A percentile compares a stretch with the other conserved stretches of the same genome.
These are phyloP conservation scores for Isabelozyma rhagii DNA, from an alignment of 805 yeast genomes.

Conservation along the genomic window DNA sequence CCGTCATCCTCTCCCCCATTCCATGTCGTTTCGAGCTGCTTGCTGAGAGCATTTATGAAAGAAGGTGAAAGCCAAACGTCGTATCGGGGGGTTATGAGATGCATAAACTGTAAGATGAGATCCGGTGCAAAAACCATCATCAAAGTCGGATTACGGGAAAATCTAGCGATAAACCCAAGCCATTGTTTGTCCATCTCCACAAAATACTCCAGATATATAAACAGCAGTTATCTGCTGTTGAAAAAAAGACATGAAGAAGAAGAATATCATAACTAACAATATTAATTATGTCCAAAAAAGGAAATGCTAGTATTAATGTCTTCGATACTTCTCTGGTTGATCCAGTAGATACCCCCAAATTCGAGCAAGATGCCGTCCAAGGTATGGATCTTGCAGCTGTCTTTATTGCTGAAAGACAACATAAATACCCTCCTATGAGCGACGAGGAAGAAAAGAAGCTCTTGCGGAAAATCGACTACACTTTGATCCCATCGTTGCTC, in stretches of 20 bases:
- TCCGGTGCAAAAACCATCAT: not conserved
- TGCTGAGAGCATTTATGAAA: not conserved
- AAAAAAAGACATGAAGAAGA: not conserved
- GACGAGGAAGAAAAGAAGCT: slow-evolving; percentile 9
- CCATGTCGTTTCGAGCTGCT: not conserved
- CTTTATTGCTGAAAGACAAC: slow-evolving; percentile 2
- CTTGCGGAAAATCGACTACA: slow-evolving; percentile 10
- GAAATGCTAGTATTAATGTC: not conserved
- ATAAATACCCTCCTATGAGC: slow-evolving; percentile 9
- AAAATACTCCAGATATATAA: not conserved
- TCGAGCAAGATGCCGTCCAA: not conserved
- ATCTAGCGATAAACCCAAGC: not conserved
- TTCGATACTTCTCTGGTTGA: not conserved
- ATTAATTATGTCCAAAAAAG: not conserved
- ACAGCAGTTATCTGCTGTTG: not conserved
- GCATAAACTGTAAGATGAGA: not conserved
- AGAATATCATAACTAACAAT: too few relatives aligned
- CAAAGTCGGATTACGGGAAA: not conserved
- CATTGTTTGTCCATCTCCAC: not conserved
- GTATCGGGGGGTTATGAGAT: not conserved
- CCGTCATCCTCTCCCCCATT: not conserved
- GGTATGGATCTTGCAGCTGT: not conserved
- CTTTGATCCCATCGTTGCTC: slow-evolving; percentile 11
- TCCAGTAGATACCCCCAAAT: not conserved
- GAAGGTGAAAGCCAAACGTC: not conserved